phyloP scores from a whole-genome alignment of 2,329 filamentous ascomycete species.

The Xylariaceae sp. region DNA sequence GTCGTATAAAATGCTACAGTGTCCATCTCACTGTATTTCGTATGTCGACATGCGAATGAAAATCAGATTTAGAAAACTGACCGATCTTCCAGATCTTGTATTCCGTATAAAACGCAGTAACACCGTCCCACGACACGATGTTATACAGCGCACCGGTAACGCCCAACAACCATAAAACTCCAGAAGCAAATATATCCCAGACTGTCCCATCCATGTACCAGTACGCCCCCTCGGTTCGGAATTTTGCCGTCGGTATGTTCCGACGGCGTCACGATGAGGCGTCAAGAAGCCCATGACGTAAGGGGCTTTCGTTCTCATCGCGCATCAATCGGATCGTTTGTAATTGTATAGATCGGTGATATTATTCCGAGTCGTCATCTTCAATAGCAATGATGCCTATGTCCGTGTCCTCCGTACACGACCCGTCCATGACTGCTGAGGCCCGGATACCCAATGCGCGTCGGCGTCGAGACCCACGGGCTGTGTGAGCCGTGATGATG shows the following conservation, averaged over 20 bases:
- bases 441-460: constrained; percentile 35
- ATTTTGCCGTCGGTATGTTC: too few species aligned
- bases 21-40: too few species aligned
- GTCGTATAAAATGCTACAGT: too few species aligned
- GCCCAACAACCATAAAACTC: too few species aligned
- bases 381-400: constrained; percentile 30
- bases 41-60: too few species aligned
- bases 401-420: constrained; percentile 39
- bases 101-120: too few species aligned
- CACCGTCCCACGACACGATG: background rate
- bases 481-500: constrained; percentile 30
- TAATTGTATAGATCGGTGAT: background rate
- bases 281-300: constrained; percentile 10
- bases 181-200: too few species aligned
- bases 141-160: background rate
- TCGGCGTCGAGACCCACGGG: constrained; percentile 36
- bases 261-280: too few species aligned
- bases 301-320: background rate
- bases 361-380: background rate
- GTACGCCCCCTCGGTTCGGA: too few species aligned
- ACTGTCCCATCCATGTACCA: too few species aligned
- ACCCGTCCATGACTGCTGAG: constrained; percentile 37
- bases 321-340: background rate
- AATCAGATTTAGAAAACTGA: too few species aligned
- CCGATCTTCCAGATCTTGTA: too few species aligned